phyloP scores from a whole-genome alignment of 2,329 filamentous ascomycete species.

The Coniochaeta sp. region DNA sequence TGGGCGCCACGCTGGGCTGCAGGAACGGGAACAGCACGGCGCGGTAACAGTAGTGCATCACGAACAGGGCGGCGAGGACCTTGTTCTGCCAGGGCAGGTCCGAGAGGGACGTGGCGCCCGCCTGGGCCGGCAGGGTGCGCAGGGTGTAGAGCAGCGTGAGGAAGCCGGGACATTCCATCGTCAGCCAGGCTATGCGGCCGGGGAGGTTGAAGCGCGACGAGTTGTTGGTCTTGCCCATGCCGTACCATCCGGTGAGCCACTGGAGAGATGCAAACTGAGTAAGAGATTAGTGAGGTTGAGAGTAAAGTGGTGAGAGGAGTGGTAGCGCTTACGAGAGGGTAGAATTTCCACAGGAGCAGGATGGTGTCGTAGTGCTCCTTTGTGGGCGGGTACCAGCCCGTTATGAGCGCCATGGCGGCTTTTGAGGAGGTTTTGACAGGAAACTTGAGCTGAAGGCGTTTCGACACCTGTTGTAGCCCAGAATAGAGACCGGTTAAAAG shows the following conservation, averaged over 20 bases:
- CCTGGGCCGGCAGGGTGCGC: slow-evolving; percentile 53
- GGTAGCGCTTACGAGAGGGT: slow-evolving; percentile 37
- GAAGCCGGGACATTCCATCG: slow-evolving; percentile 80
- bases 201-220: slow-evolving; percentile 74
- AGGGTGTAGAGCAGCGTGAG: slow-evolving; percentile 74
- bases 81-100: slow-evolving; percentile 71
- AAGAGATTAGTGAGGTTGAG: background rate
- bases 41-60: slow-evolving; percentile 84
- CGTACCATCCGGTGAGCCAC: slow-evolving; percentile 75
- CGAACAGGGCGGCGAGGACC: slow-evolving; percentile 63
- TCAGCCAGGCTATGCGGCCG: slow-evolving; percentile 78
- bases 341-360: slow-evolving; percentile 46
- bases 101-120: slow-evolving; percentile 35
- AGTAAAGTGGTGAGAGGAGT: slow-evolving; percentile 2
- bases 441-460: background rate
- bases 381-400: slow-evolving; percentile 51
- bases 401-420: slow-evolving; percentile 37
- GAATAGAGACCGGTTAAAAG: background rate
- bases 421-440: background rate
- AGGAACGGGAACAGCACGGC: slow-evolving; percentile 75
- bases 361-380: slow-evolving; percentile 50
- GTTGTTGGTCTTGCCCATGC: slow-evolving; percentile 86
- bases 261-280: slow-evolving; percentile 62
- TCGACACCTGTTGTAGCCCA: background rate
- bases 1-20: slow-evolving; percentile 88